Base-by-base conservation (phyloP, 495 filamentous ascomycete genomes). In the Lasiosphaeriaceae sp. region DNA sequence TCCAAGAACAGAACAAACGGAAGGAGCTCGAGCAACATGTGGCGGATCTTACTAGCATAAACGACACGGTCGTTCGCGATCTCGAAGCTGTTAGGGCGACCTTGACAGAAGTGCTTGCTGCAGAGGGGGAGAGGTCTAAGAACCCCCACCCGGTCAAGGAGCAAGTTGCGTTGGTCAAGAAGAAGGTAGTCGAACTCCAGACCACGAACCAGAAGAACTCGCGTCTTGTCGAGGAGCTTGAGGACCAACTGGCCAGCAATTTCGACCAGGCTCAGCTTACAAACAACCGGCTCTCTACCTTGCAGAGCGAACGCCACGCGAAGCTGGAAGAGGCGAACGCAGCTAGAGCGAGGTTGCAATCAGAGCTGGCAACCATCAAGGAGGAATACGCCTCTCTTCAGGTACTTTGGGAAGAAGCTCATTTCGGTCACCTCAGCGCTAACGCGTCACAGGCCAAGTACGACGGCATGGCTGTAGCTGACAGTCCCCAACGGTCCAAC, bases 171-270 rank as follows among this genome's bases (percentile, higher is more conserved):
- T 78, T 85, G 37, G 76, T 90, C 62, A 82, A 89, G 68, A 84
- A 88, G 75, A 86, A 86, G 74, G 86, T 89, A 70, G 77, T 81
- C 0, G 76, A 79, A 48, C 73, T 86, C 22, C 83, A 87, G 58
- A 73, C 73, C 52, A 83, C 80, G 66, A 83, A 82, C 67, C 80
- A 90, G 73, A 95, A 94, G 77, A 93, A 92, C 70, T 88, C 88
- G 16, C 85, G 89, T 45, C 77, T 99, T 9, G 88, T 97, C 8
- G 91, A 97, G 66, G 94, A 97, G 72, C 85, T 99, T 17, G 94
- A 99, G 70, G 92, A 99, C 58, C 93, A 99, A 64, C 83, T 99
- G n/a, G 87, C 89, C 58, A 90, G 79, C 67, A 96, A 90, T 72
- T 98, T 88, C 68, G 94, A 98, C 56, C 90, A 96, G 66, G 90